Evolutionary conservation across 2,329 filamentous ascomycete genomes (phyloP).

Genomic region (Talaromyces sp.): DNA sequence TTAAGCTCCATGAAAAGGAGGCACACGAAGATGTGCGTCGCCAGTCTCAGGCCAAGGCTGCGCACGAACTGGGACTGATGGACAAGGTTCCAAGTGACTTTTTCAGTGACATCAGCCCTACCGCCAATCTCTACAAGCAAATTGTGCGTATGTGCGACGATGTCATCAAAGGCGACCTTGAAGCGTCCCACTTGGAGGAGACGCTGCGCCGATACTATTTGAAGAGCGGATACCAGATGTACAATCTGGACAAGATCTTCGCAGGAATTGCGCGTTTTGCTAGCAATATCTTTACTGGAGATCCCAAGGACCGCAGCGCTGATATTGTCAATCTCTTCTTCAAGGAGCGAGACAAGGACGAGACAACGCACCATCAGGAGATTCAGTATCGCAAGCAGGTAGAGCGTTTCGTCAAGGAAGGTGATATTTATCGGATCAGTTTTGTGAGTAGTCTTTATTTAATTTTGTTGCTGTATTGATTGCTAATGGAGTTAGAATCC

Average conservation of each 20-base stretch:
- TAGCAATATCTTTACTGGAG: slow-evolving; percentile 73
- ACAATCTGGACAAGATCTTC: slow-evolving; percentile 85
- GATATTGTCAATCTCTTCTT: slow-evolving; percentile 87
- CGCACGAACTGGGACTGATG: slow-evolving; percentile 74
- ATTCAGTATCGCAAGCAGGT: slow-evolving; percentile 87
- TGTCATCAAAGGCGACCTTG: slow-evolving; percentile 73
- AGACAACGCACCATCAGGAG: slow-evolving; percentile 84
- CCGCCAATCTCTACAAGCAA: slow-evolving; percentile 76
- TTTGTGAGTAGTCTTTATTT: slow-evolving; percentile 64
- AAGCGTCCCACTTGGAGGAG: slow-evolving; percentile 80
- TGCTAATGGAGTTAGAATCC: slow-evolving; percentile 49
- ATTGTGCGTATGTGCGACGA: slow-evolving; percentile 82
- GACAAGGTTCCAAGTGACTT: slow-evolving; percentile 70
- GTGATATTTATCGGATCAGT: slow-evolving; percentile 81
- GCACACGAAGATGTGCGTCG: slow-evolving; percentile 70
- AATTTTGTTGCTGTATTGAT: slow-evolving; percentile 16
- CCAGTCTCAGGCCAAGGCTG: slow-evolving; percentile 70
- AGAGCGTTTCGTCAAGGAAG: slow-evolving; percentile 87
- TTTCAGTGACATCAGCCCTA: slow-evolving; percentile 59
- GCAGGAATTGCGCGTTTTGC: slow-evolving; percentile 74
- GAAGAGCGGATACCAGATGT: slow-evolving; percentile 84
- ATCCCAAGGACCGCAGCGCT: slow-evolving; percentile 86
- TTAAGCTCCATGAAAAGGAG: slow-evolving; percentile 72
- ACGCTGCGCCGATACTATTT: slow-evolving; percentile 88
- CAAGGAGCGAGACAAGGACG: slow-evolving; percentile 70